These are phyloP conservation scores for Penicillium mononematosum DNA, from an alignment of 495 filamentous ascomycete species.

Conservation along the genomic window DNA sequence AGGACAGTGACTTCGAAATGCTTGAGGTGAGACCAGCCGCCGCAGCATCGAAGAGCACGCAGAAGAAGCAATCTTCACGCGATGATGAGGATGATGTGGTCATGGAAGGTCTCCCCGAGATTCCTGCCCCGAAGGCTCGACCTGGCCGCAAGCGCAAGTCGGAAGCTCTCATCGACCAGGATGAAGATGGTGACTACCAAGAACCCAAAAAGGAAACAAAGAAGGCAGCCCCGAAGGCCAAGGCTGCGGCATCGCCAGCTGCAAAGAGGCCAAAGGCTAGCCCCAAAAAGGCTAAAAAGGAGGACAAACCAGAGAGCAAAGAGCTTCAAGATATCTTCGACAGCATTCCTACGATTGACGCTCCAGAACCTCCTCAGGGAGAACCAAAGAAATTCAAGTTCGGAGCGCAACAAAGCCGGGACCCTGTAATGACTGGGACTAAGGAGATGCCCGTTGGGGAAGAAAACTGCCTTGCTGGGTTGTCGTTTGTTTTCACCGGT, in stretches of 20 bases:
- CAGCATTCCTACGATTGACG: constrained; percentile 73
- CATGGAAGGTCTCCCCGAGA: constrained; percentile 46
- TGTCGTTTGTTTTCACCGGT: constrained; percentile 97
- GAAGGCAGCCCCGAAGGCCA: constrained; percentile 26
- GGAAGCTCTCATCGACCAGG: constrained; percentile 46
- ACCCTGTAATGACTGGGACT: constrained; percentile 60
- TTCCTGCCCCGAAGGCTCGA: constrained; percentile 33
- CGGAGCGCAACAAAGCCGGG: constrained; percentile 52
- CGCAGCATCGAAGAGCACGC: constrained; percentile 29
- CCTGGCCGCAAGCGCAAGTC: constrained; percentile 58
- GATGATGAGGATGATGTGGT: constrained; percentile 49
- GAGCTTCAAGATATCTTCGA: constrained; percentile 81
- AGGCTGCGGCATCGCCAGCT: constrained; percentile 39
- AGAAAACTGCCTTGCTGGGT: constrained; percentile 88
- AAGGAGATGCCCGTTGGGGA: constrained; percentile 78
- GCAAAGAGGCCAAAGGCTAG: constrained; percentile 60
- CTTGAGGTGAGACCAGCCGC: constrained; percentile 38
- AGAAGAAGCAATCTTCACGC: constrained; percentile 47
- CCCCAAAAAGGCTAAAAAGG: constrained; percentile 57
- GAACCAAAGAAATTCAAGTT: constrained; percentile 71
- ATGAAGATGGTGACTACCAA: constrained; percentile 35
- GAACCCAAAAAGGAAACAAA: constrained; percentile 37
- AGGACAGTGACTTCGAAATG: constrained; percentile 48
- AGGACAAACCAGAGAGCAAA: constrained; percentile 57
- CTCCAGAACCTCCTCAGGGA: constrained; percentile 75